These are phyloP conservation scores for Puccinia novopanici DNA, from an alignment of 1,284 basidiomycete genomes.

Conservation along the genomic window DNA sequence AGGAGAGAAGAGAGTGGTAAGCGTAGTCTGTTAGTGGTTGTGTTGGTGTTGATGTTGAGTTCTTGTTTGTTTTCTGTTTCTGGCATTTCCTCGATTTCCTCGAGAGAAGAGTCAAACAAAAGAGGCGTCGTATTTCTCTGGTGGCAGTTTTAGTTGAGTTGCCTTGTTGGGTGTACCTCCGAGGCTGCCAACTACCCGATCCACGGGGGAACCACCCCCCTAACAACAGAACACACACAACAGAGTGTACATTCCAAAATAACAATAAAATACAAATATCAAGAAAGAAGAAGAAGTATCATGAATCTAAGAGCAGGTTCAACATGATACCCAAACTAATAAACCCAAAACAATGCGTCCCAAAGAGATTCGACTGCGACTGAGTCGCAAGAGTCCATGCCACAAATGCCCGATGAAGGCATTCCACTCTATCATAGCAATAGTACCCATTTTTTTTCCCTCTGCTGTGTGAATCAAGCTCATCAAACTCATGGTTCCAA, in stretches of 20 bases:
- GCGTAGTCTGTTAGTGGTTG: not conserved
- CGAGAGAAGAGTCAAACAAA: too few relatives aligned
- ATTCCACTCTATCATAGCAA: too few relatives aligned
- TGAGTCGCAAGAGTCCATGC: conserved; percentile 34
- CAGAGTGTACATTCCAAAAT: too few relatives aligned
- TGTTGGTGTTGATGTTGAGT: not conserved
- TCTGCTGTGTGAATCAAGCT: not conserved
- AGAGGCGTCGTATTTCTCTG: too few relatives aligned
- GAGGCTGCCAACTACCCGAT: too few relatives aligned
- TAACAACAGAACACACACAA: too few relatives aligned
- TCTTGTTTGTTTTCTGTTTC: too few relatives aligned
- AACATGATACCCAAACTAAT: conserved; percentile 25
- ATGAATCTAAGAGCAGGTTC: not conserved
- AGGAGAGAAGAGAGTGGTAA: conserved; percentile 8
- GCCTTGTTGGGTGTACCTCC: too few relatives aligned
- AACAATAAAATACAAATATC: too few relatives aligned
- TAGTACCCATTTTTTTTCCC: not conserved
- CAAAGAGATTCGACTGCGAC: conserved; percentile 21
- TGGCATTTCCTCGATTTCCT: too few relatives aligned
- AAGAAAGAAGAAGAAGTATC: not conserved
- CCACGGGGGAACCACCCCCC: too few relatives aligned
- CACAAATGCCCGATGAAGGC: conserved; percentile 13
- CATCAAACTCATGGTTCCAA: not conserved
- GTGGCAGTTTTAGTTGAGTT: too few relatives aligned
- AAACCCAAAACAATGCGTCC: conserved; percentile 45